Percentiles rank a stretch among this genome's conserved stretches.
Evolutionary conservation across 345 rosid species (phyloP).

Genomic region (Dipteronia sinensis): DNA sequence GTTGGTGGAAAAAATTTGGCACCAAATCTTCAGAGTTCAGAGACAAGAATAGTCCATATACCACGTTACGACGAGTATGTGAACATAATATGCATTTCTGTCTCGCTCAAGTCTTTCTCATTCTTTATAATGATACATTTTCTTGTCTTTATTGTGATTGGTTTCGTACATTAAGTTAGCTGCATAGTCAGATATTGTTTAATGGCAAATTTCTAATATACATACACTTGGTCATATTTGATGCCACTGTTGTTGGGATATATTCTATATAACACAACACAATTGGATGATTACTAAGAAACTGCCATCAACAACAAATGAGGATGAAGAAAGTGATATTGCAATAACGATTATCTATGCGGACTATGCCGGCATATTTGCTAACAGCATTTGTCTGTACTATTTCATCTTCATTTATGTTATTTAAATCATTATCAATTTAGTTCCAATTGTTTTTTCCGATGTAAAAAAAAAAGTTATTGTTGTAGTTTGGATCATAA

Average conservation of each 20-base stretch:
- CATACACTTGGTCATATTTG: neutral
- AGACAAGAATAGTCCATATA: too few relatives aligned
- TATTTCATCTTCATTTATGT: neutral
- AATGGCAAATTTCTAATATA: neutral
- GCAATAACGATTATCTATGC: neutral
- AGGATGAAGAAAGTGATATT: neutral
- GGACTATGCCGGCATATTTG: neutral
- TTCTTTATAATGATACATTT: too few relatives aligned
- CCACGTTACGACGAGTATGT: too few relatives aligned
- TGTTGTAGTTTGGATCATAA: too few relatives aligned
- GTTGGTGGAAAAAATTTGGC: too few relatives aligned
- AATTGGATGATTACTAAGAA: neutral
- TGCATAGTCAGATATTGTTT: neutral
- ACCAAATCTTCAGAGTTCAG: too few relatives aligned
- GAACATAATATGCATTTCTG: too few relatives aligned
- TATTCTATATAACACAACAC: neutral
- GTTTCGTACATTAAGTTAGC: neutral
- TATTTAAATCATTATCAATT: too few relatives aligned
- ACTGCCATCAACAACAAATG: neutral
- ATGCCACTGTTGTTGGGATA: neutral
- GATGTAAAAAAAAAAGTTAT: too few relatives aligned
- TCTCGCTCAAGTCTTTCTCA: too few relatives aligned
- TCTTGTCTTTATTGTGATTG: neutral
- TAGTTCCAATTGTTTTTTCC: too few relatives aligned
- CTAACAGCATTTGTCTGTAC: neutral